Percentiles rank a stretch among this genome's conserved stretches.
phyloP scores from a whole-genome alignment of 2,329 filamentous ascomycete genomes.

The Ophiocordyceps robertsii region DNA sequence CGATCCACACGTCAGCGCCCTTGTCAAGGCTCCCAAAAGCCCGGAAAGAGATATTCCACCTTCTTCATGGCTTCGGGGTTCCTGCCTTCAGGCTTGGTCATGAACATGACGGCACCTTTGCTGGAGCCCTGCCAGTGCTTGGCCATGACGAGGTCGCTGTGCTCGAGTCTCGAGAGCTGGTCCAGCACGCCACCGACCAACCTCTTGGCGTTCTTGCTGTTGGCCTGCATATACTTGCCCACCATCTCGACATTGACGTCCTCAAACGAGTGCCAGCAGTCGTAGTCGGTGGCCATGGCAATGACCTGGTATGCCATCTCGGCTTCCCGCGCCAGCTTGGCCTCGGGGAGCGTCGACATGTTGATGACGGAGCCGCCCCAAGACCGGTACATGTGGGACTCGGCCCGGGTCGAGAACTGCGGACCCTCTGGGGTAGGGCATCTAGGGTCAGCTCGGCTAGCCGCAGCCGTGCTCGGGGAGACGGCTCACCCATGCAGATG shows the following conservation, averaged over 20 bases:
- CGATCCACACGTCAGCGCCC: neutral
- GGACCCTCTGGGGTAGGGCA: conserved; percentile 59
- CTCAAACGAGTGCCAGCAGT: conserved; percentile 82
- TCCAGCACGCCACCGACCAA: conserved; percentile 82
- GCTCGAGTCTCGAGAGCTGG: conserved; percentile 65
- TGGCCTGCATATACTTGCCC: conserved; percentile 90
- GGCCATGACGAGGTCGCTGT: conserved; percentile 60
- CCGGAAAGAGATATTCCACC: conserved; percentile 78
- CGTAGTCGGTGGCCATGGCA: conserved; percentile 98
- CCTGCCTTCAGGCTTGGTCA: conserved; percentile 68
- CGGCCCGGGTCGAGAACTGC: conserved; percentile 90
- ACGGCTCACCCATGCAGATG: conserved; percentile 71
- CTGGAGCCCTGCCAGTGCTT: conserved; percentile 69
- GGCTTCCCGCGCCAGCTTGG: conserved; percentile 90
- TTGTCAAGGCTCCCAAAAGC: conserved; percentile 43
- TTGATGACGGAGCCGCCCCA: conserved; percentile 96
- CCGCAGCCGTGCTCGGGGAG: neutral
- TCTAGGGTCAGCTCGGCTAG: neutral
- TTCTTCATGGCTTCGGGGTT: conserved; percentile 63
- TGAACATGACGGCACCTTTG: conserved; percentile 65
- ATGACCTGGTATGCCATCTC: conserved; percentile 98
- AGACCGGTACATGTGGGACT: conserved; percentile 85
- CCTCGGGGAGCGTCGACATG: conserved; percentile 92
- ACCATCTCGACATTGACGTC: conserved; percentile 96
- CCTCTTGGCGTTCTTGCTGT: conserved; percentile 72